Conservation (phyloP, 208 protist species). For the Trypanosoma theileri region DNA sequence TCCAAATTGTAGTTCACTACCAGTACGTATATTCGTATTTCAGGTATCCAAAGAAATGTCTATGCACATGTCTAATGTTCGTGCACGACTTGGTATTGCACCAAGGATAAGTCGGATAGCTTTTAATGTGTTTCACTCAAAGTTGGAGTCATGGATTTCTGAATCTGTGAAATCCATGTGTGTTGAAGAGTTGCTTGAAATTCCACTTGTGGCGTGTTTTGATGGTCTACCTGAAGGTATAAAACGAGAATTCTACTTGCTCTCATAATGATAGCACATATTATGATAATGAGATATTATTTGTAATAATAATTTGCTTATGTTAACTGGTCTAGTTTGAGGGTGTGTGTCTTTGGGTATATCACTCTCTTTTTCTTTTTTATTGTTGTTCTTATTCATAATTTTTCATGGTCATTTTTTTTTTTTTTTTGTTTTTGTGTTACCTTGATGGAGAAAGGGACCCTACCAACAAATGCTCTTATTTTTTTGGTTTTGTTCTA, state of each 20-base stretch:
- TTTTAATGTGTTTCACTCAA: slow-evolving; percentile 58
- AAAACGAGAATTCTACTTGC: slow-evolving; percentile 41
- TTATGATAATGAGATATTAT: neutral
- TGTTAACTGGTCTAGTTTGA: no score
- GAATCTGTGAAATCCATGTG: slow-evolving; percentile 36
- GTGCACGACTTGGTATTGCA: slow-evolving; percentile 38
- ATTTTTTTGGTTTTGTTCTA: neutral
- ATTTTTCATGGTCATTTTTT: slow-evolving; percentile 5
- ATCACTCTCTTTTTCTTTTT: slow-evolving; percentile 2
- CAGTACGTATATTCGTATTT: slow-evolving; percentile 77
- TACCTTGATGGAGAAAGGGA: neutral
- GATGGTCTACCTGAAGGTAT: slow-evolving; percentile 38
- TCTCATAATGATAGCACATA: slow-evolving; percentile 26
- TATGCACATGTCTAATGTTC: slow-evolving; percentile 78
- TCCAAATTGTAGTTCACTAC: slow-evolving; percentile 13
- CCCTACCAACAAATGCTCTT: neutral
- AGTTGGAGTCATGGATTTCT: slow-evolving; percentile 35
- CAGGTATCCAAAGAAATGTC: slow-evolving; percentile 49
- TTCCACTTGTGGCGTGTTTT: slow-evolving; percentile 59
- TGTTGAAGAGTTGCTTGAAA: slow-evolving; percentile 44
- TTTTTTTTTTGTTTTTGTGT: slow-evolving; percentile 10
- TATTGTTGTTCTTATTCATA: slow-evolving; percentile 4
- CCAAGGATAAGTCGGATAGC: slow-evolving; percentile 50
- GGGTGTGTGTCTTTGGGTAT: no score
- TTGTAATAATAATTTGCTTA: no score